Evolutionary conservation across 192 early-diverging fungal genomes (phyloP), one percentile per base, ranked within the genome.

Genomic region (Coemansia erecta): DNA sequence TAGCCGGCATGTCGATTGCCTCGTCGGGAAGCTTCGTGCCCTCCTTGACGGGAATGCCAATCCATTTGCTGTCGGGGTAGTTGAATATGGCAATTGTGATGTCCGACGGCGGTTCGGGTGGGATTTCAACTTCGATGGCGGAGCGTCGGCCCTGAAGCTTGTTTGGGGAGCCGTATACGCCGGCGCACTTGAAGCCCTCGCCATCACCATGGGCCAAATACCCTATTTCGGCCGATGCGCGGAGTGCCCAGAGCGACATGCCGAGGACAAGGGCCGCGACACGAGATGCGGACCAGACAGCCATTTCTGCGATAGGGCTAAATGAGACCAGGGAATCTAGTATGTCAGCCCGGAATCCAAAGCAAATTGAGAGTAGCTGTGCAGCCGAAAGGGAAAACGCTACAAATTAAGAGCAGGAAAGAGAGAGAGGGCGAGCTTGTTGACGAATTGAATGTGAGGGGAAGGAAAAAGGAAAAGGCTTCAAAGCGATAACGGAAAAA

Each of bases 101-200:
- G 40, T 71, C 56, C 15, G 74, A 63, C 8, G 74, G 68, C 15
- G 74, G 74, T 44, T 71, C 68, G 13, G 74, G 65, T 18, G 68
- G 74, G 15, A 77, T 63, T 58, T 64, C 64, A 14, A 77, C 45
- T 46, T 70, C 74, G 24, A 77, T 53, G 8, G 46, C 39, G 11
- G 74, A 77, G 42, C 68, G 74, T 24, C 60, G 43, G 8, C 68
- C 64, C 33, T 56, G 22, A 24, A 13, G 35, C 17, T 63, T 56
- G 37, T 43, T 31, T 9, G 58, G 49, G 8, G 74, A 68, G 19
- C 68, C 68, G 39, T 65, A 77, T 24, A 77, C 65, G 39, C 74
- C 74, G 12, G 74, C 74, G 33, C 74, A 77, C 54, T 71, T 71
- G 46, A 71, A 71, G 39, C 74, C 74, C 15, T 77, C 74, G 53